Evolutionary conservation across 1,139 yeast species (phyloP).

Genomic region (Candida freyschussii): DNA sequence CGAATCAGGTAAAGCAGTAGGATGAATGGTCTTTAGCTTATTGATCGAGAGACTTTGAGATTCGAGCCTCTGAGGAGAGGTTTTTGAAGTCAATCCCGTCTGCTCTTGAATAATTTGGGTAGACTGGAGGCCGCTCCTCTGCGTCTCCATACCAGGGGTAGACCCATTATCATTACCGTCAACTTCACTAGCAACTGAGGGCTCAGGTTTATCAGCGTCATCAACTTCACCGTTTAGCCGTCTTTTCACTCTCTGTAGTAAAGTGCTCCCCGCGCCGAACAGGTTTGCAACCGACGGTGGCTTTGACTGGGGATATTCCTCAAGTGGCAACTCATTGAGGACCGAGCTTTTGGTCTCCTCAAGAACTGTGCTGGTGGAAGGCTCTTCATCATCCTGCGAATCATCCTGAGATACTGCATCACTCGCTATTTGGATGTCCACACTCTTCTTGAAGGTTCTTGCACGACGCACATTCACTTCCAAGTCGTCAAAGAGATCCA

Average conservation of each 20-base stretch:
- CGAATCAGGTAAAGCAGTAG: too few relatives aligned
- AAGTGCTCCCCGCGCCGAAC: conserved; percentile 7
- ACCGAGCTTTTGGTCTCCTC: conserved; percentile 1
- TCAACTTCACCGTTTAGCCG: conserved; percentile 20
- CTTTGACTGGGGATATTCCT: not conserved
- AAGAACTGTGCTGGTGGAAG: not conserved
- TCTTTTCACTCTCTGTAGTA: conserved; percentile 18
- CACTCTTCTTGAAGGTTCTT: conserved; percentile 19
- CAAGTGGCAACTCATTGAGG: not conserved
- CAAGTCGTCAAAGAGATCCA: conserved; percentile 14
- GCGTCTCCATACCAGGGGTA: too few relatives aligned
- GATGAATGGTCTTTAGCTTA: too few relatives aligned
- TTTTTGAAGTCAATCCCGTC: too few relatives aligned
- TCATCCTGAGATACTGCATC: not conserved
- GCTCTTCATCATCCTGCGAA: not conserved
- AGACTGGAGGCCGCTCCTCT: too few relatives aligned
- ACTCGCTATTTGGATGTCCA: conserved; percentile 9
- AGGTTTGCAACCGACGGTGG: conserved; percentile 4
- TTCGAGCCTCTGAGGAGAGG: not conserved
- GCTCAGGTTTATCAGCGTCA: not conserved
- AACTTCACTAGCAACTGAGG: too few relatives aligned
- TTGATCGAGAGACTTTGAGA: too few relatives aligned
- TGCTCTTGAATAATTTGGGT: too few relatives aligned
- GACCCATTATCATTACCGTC: too few relatives aligned
- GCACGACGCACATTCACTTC: conserved; percentile 14